These are phyloP conservation scores for Candida lessepsii DNA, from an alignment of 805 yeast genomes.

Conservation along the genomic window DNA sequence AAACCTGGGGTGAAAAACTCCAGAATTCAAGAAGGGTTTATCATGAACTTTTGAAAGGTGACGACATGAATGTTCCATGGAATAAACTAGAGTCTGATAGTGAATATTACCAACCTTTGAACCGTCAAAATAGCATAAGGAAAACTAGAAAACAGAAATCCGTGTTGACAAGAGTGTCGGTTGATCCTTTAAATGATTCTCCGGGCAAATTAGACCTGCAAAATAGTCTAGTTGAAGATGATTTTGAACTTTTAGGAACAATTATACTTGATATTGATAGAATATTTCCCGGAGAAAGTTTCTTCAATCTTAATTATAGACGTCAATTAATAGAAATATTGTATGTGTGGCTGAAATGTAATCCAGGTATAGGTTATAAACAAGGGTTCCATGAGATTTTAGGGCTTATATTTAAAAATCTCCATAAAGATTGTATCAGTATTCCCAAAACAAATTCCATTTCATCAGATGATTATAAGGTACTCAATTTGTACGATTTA, in stretches of 20 bases:
- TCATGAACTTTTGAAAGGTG: slow-evolving; percentile 28
- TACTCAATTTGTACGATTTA: slow-evolving; percentile 39
- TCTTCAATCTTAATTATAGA: slow-evolving; percentile 25
- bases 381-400: slow-evolving; percentile 57
- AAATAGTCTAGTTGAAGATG: slow-evolving; percentile 1
- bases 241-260: slow-evolving; percentile 39
- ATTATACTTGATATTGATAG: slow-evolving; percentile 53
- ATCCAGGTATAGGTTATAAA: slow-evolving; percentile 46
- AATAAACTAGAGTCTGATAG: slow-evolving; percentile 28
- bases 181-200: slow-evolving; percentile 12
- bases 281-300: slow-evolving; percentile 48
- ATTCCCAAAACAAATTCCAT: slow-evolving; percentile 27
- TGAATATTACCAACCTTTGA: slow-evolving; percentile 22
- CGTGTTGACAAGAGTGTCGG: slow-evolving; percentile 19
- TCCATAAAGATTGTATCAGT: slow-evolving; percentile 34
- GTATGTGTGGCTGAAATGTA: slow-evolving; percentile 50
- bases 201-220: not conserved
- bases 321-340: slow-evolving; percentile 41
- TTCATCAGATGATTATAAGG: slow-evolving; percentile 29
- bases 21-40: slow-evolving; percentile 31
- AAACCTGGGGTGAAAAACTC: slow-evolving; percentile 32
- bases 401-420: slow-evolving; percentile 46
- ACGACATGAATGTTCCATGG: slow-evolving; percentile 41
- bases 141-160: slow-evolving; percentile 12
- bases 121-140: slow-evolving; percentile 15